A percentile compares a stretch with the other conserved stretches of the same genome.
phyloP scores from a whole-genome alignment of 768 basidiomycete species.

The Phlebiopsis gigantea region DNA sequence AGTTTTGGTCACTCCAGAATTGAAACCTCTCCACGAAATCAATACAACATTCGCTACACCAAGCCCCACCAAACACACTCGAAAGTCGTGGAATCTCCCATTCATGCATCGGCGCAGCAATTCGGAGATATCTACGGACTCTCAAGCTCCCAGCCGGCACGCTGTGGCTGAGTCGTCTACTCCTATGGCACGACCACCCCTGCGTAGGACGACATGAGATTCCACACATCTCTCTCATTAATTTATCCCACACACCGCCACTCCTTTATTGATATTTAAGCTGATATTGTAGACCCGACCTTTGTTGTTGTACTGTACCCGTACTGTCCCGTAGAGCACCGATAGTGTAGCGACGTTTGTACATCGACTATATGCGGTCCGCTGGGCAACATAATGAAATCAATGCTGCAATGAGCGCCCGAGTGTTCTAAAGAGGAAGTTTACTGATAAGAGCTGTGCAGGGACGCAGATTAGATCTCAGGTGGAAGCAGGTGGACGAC shows the following conservation, averaged over 20 bases:
- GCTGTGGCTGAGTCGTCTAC: not conserved
- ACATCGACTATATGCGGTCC: not conserved
- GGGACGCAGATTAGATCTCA: not conserved
- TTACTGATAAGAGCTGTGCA: not conserved
- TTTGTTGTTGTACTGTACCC: not conserved
- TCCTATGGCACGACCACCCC: not conserved
- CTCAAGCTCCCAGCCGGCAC: not conserved
- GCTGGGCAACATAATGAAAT: not conserved
- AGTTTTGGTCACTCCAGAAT: not conserved
- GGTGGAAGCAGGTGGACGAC: not conserved
- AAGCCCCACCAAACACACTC: not conserved
- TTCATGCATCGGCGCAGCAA: not conserved
- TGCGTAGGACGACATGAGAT: not conserved
- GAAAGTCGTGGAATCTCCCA: constrained; percentile 2
- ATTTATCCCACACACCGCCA: not conserved
- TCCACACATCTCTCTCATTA: too few species aligned
- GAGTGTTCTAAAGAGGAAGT: not conserved
- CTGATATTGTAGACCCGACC: not conserved
- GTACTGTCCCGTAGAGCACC: not conserved
- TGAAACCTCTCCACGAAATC: not conserved
- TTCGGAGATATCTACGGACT: not conserved
- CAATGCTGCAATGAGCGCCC: not conserved
- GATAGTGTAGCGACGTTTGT: not conserved
- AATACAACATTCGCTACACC: not conserved
- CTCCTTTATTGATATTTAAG: not conserved